Percentiles rank a stretch among this genome's conserved stretches.
phyloP scores from a whole-genome alignment of 345 rosid genomes.

The Litchi chinensis region DNA sequence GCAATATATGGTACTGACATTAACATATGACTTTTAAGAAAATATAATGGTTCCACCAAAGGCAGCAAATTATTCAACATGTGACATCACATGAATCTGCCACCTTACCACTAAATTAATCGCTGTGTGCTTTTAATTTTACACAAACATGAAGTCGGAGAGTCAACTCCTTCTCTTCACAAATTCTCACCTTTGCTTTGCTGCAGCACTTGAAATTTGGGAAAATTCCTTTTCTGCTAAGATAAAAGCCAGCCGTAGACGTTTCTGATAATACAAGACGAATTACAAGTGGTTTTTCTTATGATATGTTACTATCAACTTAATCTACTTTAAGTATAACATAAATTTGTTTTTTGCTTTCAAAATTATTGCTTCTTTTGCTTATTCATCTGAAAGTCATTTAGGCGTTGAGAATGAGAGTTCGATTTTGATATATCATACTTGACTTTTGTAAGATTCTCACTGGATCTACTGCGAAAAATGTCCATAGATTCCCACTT shows the following conservation, averaged over 20 bases:
- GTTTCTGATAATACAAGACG: background rate
- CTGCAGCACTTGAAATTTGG: too few species aligned
- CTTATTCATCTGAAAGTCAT: background rate
- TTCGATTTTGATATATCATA: background rate
- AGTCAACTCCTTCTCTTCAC: too few species aligned
- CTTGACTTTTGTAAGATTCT: background rate
- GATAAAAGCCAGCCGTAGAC: background rate
- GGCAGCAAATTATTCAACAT: background rate
- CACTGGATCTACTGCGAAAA: background rate
- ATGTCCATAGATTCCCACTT: background rate
- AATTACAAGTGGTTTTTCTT: background rate
- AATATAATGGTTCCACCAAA: background rate
- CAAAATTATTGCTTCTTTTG: background rate
- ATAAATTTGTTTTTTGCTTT: background rate
- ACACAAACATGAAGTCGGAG: background rate
- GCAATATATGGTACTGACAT: background rate
- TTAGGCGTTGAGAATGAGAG: background rate
- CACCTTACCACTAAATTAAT: background rate
- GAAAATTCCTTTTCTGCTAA: background rate
- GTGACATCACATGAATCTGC: conserved; percentile 11
- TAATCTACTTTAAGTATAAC: background rate
- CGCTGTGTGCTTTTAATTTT: background rate
- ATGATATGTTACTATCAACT: background rate
- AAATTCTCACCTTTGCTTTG: too few species aligned
- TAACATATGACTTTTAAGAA: background rate